Evolutionary conservation across 2,329 filamentous ascomycete species (phyloP).

Genomic region (Remersonia thermophila): DNA sequence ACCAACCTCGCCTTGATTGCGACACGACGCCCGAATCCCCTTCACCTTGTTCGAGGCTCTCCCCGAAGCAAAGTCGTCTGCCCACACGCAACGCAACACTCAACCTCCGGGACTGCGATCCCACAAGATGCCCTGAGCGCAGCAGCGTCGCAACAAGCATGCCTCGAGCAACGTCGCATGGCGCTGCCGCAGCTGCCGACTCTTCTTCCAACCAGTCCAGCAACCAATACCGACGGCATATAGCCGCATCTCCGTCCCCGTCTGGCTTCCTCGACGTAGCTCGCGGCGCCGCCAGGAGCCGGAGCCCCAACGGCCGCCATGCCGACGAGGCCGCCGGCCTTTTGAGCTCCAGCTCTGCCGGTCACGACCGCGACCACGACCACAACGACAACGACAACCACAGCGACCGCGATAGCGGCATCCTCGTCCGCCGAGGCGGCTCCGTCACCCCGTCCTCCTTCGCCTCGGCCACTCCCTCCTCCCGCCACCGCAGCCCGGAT

Average conservation of each 20-base stretch:
- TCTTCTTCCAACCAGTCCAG: background rate
- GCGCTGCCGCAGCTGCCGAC: constrained; percentile 11
- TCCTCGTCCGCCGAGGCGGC: constrained; percentile 6
- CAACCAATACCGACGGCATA: constrained; percentile 1
- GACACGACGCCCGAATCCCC: no score
- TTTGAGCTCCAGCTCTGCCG: no score
- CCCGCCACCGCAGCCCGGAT: constrained; percentile 11
- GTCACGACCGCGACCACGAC: constrained; percentile 4
- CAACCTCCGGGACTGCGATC: no score
- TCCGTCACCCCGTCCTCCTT: background rate
- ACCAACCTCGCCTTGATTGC: no score
- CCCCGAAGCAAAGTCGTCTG: no score
- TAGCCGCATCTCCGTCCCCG: background rate
- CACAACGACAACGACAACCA: constrained; percentile 5
- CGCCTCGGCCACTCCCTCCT: no score
- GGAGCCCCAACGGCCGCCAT: constrained; percentile 1
- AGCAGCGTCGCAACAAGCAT: constrained; percentile 9
- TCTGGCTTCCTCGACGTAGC: background rate
- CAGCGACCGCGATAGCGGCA: background rate
- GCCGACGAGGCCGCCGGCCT: constrained; percentile 18
- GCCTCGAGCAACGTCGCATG: constrained; percentile 21
- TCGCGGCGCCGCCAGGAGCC: background rate
- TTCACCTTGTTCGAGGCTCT: no score
- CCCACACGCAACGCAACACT: no score
- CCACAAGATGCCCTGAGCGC: constrained; percentile 18